Evolutionary conservation across 2,329 filamentous ascomycete genomes (phyloP), one percentile per base, ranked within the genome.

Genomic region (Aspergillus udagawae): DNA sequence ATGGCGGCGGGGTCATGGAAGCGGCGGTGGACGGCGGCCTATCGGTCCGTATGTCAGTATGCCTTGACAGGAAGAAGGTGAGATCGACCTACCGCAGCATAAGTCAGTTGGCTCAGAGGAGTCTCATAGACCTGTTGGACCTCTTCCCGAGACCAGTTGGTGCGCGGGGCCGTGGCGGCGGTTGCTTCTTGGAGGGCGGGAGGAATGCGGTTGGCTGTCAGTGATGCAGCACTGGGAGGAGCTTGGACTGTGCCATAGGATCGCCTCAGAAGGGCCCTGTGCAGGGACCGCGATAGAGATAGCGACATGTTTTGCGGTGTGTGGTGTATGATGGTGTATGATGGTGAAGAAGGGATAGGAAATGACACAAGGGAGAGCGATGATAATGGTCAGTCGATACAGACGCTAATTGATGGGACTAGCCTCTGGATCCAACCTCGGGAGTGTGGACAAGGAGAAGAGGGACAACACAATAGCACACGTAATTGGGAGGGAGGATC

Each of bases 1-100:
- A 96, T 90, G 28, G 90, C 87, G 49, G 86, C 82, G 6, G 92
- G 90, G 69, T 90, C 84, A 77, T 96, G 92, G 79, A 95, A 95
- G 66, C 88, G 87, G 49, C 91, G 87, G 75, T 96, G 92, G 56
- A 96, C 79, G 38, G 82, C 83, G 63, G 85, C 86, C 91, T 94
- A 63, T 51, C n/a, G 42, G 52, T 57, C 25, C 38, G 21, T 7
- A 21, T 28, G n/a, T n/a, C 6, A 4, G 28, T 29, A 29, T 29
- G 9, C 10, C 12, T 28, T 3, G 10, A 12, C 4, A 47, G 32
- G 14, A 35, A 41, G n/a, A 14, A 27, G 4, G 8, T 21, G 38
- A 23, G n/a, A 38, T 51, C 27, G 14, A 74, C 82, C 74, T 75
- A 92, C 90, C 60, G 90, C 84, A 71, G 89, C 86, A 72, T 86